phyloP scores from a whole-genome alignment of 495 filamentous ascomycete genomes.

The Hypoxylon fuscum region DNA sequence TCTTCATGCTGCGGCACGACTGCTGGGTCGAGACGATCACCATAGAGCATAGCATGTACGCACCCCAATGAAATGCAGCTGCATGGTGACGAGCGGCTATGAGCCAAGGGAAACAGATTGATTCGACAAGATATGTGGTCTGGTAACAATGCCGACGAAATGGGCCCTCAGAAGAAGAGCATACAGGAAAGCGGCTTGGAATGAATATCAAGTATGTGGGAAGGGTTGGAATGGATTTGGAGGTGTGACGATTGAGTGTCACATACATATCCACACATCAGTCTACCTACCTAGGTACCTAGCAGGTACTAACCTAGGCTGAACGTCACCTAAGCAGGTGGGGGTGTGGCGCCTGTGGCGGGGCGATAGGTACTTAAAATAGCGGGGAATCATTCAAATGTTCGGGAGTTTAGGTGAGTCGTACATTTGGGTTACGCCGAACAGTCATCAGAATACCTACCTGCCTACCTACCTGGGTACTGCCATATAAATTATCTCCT shows the following conservation, averaged over 20 bases:
- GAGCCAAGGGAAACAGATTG: background rate
- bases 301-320: background rate
- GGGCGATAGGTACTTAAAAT: background rate
- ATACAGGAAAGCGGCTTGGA: constrained; percentile 11
- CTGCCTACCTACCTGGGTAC: too few relatives aligned
- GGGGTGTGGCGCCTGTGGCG: constrained; percentile 19
- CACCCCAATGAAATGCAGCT: constrained; percentile 94
- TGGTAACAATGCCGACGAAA: background rate
- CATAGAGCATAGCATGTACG: constrained; percentile 38
- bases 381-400: too few relatives aligned
- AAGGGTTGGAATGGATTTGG: constrained; percentile 12
- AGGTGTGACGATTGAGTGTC: constrained; percentile 36
- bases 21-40: constrained; percentile 6
- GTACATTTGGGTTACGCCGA: constrained; percentile 11
- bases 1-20: constrained; percentile 15
- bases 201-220: constrained; percentile 7
- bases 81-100: constrained; percentile 69
- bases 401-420: too few relatives aligned
- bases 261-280: constrained; percentile 28
- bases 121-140: background rate
- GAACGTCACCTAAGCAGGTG: background rate
- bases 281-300: constrained; percentile 5
- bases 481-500: too few relatives aligned
- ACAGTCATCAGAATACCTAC: constrained; percentile 17
- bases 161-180: constrained; percentile 3